Evolutionary conservation across 2,329 filamentous ascomycete species (phyloP).

Genomic region (Sclerotinia glacialis): DNA sequence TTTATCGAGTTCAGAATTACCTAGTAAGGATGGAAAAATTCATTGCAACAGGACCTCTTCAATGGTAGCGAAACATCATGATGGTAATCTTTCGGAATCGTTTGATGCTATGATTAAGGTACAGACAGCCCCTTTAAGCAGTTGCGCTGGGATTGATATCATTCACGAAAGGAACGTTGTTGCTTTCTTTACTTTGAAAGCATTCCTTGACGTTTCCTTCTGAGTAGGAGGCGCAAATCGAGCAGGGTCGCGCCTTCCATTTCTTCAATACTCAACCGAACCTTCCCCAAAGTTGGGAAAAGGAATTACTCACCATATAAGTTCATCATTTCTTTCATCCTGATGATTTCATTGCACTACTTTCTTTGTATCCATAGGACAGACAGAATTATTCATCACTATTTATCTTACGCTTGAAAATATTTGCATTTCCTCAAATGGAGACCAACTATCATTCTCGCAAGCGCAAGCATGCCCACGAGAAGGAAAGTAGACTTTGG

Average conservation of each 20-base stretch:
- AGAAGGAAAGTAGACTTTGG: background rate
- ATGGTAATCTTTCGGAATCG: too few relatives aligned
- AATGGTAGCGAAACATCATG: background rate
- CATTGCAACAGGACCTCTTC: background rate
- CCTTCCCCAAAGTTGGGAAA: background rate
- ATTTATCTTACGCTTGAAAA: background rate
- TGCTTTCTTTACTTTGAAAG: background rate
- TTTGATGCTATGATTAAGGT: background rate
- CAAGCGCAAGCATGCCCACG: slow-evolving; percentile 12
- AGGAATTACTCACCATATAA: background rate
- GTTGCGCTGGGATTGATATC: background rate
- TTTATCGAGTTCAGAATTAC: background rate
- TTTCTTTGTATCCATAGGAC: background rate
- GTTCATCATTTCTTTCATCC: background rate
- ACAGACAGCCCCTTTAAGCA: background rate
- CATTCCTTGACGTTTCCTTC: background rate
- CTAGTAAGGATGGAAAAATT: background rate
- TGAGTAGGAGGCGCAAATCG: background rate
- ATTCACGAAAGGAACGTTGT: background rate
- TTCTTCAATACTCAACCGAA: background rate
- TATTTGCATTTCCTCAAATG: background rate
- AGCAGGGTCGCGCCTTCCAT: background rate
- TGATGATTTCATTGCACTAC: background rate
- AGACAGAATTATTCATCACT: slow-evolving; percentile 9
- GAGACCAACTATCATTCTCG: slow-evolving; percentile 15